These are phyloP conservation scores for Phytopythium litorale DNA, from an alignment of 352 stramenopile genomes.

Conservation along the genomic window DNA sequence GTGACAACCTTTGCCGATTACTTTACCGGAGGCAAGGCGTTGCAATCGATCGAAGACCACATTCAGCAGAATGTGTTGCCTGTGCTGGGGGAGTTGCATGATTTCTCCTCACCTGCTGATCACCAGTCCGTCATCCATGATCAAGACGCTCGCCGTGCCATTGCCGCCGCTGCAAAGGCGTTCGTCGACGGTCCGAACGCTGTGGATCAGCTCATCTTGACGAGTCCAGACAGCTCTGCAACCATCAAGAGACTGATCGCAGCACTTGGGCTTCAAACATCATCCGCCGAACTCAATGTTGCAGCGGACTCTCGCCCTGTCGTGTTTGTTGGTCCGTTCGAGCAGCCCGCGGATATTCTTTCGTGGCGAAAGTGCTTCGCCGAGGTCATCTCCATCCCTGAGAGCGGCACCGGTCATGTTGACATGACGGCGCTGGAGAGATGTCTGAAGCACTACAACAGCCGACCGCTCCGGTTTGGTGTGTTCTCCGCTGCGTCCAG, in stretches of 20 bases:
- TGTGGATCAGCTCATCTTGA: slow-evolving; percentile 95
- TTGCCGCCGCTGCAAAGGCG: slow-evolving; percentile 86
- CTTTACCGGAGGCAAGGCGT: slow-evolving; percentile 87
- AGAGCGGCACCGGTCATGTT: slow-evolving; percentile 42
- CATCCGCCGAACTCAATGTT: not conserved
- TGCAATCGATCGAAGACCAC: slow-evolving; percentile 90
- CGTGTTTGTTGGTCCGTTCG: slow-evolving; percentile 92
- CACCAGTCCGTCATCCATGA: slow-evolving; percentile 90
- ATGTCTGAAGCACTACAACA: slow-evolving; percentile 43
- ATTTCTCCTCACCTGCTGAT: slow-evolving; percentile 69
- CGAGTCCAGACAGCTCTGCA: slow-evolving; percentile 76
- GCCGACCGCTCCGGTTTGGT: slow-evolving; percentile 73
- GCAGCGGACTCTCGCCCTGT: slow-evolving; percentile 48
- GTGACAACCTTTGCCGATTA: slow-evolving; percentile 94
- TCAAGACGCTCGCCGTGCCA: slow-evolving; percentile 91
- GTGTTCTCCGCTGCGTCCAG: slow-evolving; percentile 94
- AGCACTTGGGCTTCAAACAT: slow-evolving; percentile 47
- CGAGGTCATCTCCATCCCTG: slow-evolving; percentile 77
- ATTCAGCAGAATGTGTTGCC: slow-evolving; percentile 87
- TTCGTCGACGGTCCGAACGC: slow-evolving; percentile 71
- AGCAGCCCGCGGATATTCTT: slow-evolving; percentile 97
- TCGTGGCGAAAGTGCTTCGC: slow-evolving; percentile 92
- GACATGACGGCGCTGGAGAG: slow-evolving; percentile 53
- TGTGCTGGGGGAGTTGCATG: slow-evolving; percentile 97
- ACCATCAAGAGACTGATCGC: slow-evolving; percentile 84